Percentiles rank a stretch among this genome's conserved stretches.
These are phyloP conservation scores for Ustilago bromivora DNA, from an alignment of 1,284 basidiomycete species.

Conservation along the genomic window DNA sequence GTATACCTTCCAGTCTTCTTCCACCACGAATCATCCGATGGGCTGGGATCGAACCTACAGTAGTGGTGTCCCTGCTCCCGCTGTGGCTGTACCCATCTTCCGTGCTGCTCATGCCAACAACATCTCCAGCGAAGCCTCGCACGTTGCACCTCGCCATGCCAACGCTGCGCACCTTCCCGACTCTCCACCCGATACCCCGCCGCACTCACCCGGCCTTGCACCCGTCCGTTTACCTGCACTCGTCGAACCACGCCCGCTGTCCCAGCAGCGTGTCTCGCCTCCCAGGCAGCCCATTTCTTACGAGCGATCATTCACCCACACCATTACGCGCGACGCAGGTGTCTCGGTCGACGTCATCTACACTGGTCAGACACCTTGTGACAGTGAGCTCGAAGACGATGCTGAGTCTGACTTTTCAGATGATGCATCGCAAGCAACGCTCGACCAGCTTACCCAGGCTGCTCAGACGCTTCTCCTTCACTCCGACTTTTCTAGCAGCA, in stretches of 20 bases:
- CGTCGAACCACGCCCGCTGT: slow-evolving; percentile 10
- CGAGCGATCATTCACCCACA: not conserved
- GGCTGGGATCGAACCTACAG: slow-evolving; percentile 44
- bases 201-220: slow-evolving; percentile 40
- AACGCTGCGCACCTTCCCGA: slow-evolving; percentile 40
- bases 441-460: slow-evolving; percentile 35
- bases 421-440: slow-evolving; percentile 37
- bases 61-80: slow-evolving; percentile 49
- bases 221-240: slow-evolving; percentile 23
- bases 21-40: slow-evolving; percentile 14
- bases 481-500: slow-evolving; percentile 16
- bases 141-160: slow-evolving; percentile 13
- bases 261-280: slow-evolving; percentile 21
- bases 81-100: slow-evolving; percentile 49
- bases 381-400: slow-evolving; percentile 38
- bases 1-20: slow-evolving; percentile 4
- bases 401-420: slow-evolving; percentile 29
- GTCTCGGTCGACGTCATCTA: slow-evolving; percentile 31
- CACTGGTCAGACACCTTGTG: slow-evolving; percentile 40
- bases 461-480: slow-evolving; percentile 39
- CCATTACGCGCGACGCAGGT: not conserved
- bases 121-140: not conserved
- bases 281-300: not conserved
- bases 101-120: slow-evolving; percentile 25
- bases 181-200: slow-evolving; percentile 56